Evolutionary conservation across 345 rosid genomes (phyloP).

Genomic region (Excoecaria agallocha): DNA sequence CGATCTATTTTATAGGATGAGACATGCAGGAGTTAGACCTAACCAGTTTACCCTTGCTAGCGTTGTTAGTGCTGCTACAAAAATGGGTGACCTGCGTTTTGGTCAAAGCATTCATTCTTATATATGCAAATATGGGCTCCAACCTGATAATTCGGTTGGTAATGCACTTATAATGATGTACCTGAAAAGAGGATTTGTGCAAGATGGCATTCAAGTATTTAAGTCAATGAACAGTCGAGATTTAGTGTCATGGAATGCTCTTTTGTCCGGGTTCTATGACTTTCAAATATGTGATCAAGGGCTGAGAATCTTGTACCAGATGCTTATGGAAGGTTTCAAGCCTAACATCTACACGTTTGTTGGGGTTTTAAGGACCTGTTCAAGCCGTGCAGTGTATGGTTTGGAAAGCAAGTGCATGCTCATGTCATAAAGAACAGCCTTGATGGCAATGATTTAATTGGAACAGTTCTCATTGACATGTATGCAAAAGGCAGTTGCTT

Average conservation of each 20-base stretch:
- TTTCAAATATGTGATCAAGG: slow-evolving; percentile 26
- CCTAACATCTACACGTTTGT: slow-evolving; percentile 35
- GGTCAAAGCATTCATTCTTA: slow-evolving; percentile 44
- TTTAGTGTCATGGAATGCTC: slow-evolving; percentile 44
- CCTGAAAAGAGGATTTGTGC: slow-evolving; percentile 31
- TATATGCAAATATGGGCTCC: slow-evolving; percentile 39
- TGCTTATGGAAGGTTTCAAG: slow-evolving; percentile 36
- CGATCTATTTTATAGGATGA: slow-evolving; percentile 35
- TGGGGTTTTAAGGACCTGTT: slow-evolving; percentile 35
- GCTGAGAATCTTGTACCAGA: slow-evolving; percentile 29
- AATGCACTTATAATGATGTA: slow-evolving; percentile 49
- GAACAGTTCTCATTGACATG: slow-evolving; percentile 44
- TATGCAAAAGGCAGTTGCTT: slow-evolving; percentile 36
- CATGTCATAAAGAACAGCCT: slow-evolving; percentile 35
- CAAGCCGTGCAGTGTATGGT: slow-evolving; percentile 23
- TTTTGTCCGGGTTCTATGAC: slow-evolving; percentile 34
- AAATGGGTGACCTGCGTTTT: slow-evolving; percentile 24
- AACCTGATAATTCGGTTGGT: slow-evolving; percentile 27
- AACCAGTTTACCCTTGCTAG: slow-evolving; percentile 37
- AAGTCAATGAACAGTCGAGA: slow-evolving; percentile 30
- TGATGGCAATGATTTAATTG: slow-evolving; percentile 29
- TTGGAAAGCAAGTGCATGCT: slow-evolving; percentile 44
- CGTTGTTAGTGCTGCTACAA: slow-evolving; percentile 33
- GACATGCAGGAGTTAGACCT: slow-evolving; percentile 34
- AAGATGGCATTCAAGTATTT: slow-evolving; percentile 38